A percentile compares a stretch with the other conserved stretches of the same genome.
phyloP scores from a whole-genome alignment of 345 rosid species.

The Murraya paniculata region DNA sequence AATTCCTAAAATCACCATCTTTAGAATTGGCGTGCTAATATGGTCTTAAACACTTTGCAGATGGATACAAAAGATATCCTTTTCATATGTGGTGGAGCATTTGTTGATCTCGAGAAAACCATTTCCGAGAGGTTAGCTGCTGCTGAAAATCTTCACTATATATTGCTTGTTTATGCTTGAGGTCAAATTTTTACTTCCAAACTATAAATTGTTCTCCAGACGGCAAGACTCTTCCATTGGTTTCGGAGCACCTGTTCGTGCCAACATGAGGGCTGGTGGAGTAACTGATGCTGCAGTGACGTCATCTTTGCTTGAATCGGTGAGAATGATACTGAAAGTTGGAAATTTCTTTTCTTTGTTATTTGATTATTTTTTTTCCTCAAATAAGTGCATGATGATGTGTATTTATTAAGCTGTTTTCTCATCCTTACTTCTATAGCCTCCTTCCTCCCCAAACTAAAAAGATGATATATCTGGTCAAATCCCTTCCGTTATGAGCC shows the following conservation, averaged over 20 bases:
- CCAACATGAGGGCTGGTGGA: conserved; percentile 82
- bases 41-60: conserved; percentile 32
- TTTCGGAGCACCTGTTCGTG: conserved; percentile 98
- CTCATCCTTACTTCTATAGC: neutral
- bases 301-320: conserved; percentile 87
- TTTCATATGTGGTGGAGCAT: conserved; percentile 96
- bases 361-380: neutral
- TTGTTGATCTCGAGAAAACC: conserved; percentile 89
- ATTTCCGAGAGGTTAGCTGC: conserved; percentile 77
- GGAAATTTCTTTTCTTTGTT: neutral
- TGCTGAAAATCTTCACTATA: neutral
- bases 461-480: neutral
- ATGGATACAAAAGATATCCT: conserved; percentile 94
- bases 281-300: conserved; percentile 64
- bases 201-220: conserved; percentile 39
- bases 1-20: neutral
- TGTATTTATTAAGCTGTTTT: neutral
- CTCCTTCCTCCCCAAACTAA: neutral
- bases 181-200: conserved; percentile 8
- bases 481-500: conserved; percentile 9
- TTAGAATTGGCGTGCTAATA: neutral
- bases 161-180: conserved; percentile 3
- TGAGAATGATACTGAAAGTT: conserved; percentile 30
- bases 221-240: conserved; percentile 96
- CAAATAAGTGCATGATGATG: neutral